phyloP scores from a whole-genome alignment of 116 monocot species.

The Papilionanthe hybrid region DNA sequence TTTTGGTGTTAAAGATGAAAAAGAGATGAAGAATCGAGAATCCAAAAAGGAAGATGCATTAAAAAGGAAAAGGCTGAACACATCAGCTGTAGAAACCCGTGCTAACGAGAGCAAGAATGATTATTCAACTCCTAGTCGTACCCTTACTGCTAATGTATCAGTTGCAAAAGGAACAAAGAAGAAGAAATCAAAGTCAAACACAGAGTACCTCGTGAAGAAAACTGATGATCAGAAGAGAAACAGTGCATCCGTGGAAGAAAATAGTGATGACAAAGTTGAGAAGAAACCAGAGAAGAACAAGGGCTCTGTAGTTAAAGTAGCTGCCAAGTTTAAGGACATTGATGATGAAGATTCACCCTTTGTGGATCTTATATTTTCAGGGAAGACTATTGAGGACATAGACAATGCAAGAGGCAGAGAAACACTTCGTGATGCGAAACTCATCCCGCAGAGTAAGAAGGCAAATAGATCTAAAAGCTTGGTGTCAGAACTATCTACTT shows the following conservation, averaged over 20 bases:
- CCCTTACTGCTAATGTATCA: neutral
- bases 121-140: neutral
- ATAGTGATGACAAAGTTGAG: neutral
- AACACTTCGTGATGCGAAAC: constrained; percentile 19
- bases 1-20: constrained; percentile 15
- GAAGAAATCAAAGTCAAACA: constrained; percentile 10
- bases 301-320: constrained; percentile 14
- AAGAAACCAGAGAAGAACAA: constrained; percentile 20
- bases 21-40: constrained; percentile 29
- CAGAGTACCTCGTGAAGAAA: neutral
- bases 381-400: constrained; percentile 8
- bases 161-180: neutral
- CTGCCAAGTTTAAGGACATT: constrained; percentile 18
- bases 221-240: neutral
- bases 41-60: constrained; percentile 14
- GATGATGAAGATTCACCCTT: constrained; percentile 53
- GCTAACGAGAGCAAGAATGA: neutral
- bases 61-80: neutral
- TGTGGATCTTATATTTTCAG: constrained; percentile 37
- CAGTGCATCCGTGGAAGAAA: neutral
- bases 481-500: constrained; percentile 5
- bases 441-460: constrained; percentile 36
- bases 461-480: constrained; percentile 23
- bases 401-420: constrained; percentile 11
- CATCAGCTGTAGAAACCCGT: constrained; percentile 4